These are phyloP conservation scores for Grigorovia humatica DNA, from an alignment of 805 yeast genomes.

Conservation along the genomic window DNA sequence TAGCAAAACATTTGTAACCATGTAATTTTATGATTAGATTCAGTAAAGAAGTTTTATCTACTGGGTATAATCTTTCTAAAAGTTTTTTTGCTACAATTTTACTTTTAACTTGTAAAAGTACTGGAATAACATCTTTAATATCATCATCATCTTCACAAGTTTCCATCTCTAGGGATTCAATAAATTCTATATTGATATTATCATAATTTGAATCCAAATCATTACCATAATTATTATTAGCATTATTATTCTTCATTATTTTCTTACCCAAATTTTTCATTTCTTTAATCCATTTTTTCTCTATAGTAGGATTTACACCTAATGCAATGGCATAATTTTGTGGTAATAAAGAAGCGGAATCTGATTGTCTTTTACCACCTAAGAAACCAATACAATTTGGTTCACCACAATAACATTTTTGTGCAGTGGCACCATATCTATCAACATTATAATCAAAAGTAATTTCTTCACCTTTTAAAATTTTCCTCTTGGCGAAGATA, in stretches of 20 bases:
- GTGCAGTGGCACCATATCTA: conserved; percentile 90
- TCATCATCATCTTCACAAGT: conserved; percentile 42
- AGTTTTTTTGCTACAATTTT: conserved; percentile 51
- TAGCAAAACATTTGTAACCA: conserved; percentile 72
- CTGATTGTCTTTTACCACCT: conserved; percentile 97
- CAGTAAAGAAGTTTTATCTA: conserved; percentile 34
- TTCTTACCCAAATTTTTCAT: conserved; percentile 41
- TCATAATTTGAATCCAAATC: conserved; percentile 27
- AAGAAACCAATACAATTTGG: conserved; percentile 83
- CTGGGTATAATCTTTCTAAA: conserved; percentile 51
- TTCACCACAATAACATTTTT: conserved; percentile 90
- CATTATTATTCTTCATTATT: conserved; percentile 35
- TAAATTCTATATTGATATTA: conserved; percentile 54
- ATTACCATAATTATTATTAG: not conserved
- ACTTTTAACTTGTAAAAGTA: conserved; percentile 69
- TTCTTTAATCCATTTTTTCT: conserved; percentile 59
- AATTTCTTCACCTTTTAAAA: conserved; percentile 73
- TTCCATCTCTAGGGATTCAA: conserved; percentile 43
- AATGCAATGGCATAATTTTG: conserved; percentile 77
- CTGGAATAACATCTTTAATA: conserved; percentile 71
- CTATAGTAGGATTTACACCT: conserved; percentile 59
- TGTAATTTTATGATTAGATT: conserved; percentile 62
- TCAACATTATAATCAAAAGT: conserved; percentile 83
- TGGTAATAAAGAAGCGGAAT: conserved; percentile 75
- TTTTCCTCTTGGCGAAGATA: conserved; percentile 72